Conservation (phyloP, 176 grass and related monocot species). For the Saccharum officinarum region DNA sequence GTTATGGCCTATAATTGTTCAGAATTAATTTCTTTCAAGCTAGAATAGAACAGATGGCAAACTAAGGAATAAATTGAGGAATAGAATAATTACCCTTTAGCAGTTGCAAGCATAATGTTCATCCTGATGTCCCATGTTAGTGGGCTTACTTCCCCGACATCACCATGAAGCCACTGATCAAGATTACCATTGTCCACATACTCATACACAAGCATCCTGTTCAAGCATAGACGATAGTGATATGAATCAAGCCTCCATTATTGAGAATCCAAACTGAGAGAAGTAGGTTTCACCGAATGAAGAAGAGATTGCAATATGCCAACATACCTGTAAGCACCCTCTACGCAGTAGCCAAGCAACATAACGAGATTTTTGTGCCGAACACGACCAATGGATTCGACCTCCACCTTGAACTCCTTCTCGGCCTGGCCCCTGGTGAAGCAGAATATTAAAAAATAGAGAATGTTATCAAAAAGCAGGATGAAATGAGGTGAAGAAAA, state of each 20-base stretch:
- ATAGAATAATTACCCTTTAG: conserved; percentile 79
- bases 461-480: conserved; percentile 13
- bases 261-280: neutral
- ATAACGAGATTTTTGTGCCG: conserved; percentile 97
- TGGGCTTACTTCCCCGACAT: conserved; percentile 73
- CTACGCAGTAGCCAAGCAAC: conserved; percentile 89
- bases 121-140: conserved; percentile 88
- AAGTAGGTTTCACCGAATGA: neutral
- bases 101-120: conserved; percentile 96
- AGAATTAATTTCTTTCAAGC: neutral
- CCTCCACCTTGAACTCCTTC: conserved; percentile 98
- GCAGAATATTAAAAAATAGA: neutral
- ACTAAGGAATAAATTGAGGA: neutral
- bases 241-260: neutral
- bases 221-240: neutral
- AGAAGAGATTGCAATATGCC: conserved; percentile 37
- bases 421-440: conserved; percentile 87
- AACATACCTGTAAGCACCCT: conserved; percentile 87
- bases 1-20: neutral
- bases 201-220: conserved; percentile 97
- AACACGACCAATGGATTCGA: conserved; percentile 90
- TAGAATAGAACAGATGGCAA: neutral
- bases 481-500: neutral
- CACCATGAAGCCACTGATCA: conserved; percentile 93
- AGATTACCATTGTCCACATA: conserved; percentile 96